These are phyloP conservation scores for Penicillium brasilianum DNA, from an alignment of 2,329 filamentous ascomycete species.

Conservation along the genomic window DNA sequence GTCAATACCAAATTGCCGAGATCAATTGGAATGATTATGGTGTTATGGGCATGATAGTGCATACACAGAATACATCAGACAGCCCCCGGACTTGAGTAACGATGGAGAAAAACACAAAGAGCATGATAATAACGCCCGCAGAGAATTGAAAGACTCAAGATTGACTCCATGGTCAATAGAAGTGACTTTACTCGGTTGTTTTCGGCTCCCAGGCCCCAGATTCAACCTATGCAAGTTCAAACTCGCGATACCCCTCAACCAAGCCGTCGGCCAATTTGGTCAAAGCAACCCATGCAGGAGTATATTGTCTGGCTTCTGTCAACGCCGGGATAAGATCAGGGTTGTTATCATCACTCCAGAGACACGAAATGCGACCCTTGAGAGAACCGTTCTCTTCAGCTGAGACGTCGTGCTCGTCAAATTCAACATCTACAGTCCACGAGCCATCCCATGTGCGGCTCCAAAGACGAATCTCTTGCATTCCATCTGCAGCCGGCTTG, in stretches of 20 bases:
- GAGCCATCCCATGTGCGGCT: constrained; percentile 76
- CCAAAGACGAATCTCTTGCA: constrained; percentile 77
- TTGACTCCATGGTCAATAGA: not conserved
- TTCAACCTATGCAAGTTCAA: constrained; percentile 51
- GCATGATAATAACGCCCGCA: constrained; percentile 3
- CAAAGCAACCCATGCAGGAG: constrained; percentile 78
- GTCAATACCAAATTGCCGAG: not conserved
- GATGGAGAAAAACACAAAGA: not conserved
- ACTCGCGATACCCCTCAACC: constrained; percentile 77
- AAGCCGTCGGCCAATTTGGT: constrained; percentile 78
- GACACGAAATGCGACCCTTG: constrained; percentile 72
- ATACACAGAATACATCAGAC: constrained; percentile 1
- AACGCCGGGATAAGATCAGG: constrained; percentile 76
- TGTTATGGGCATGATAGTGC: constrained; percentile 6
- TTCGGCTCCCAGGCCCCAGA: constrained; percentile 10
- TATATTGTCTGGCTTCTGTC: constrained; percentile 76
- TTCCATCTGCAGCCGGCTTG: constrained; percentile 64
- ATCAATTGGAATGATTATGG: not conserved
- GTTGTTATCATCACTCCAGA: constrained; percentile 85
- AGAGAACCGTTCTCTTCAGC: constrained; percentile 48
- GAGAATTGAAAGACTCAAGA: not conserved
- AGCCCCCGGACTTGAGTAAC: not conserved
- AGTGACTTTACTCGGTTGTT: not conserved
- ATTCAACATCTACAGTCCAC: constrained; percentile 77
- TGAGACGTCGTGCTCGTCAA: constrained; percentile 44